Evolutionary conservation across 768 basidiomycete species (phyloP), one percentile per base, ranked within the genome.

Genomic region (Kwoniella europaea): DNA sequence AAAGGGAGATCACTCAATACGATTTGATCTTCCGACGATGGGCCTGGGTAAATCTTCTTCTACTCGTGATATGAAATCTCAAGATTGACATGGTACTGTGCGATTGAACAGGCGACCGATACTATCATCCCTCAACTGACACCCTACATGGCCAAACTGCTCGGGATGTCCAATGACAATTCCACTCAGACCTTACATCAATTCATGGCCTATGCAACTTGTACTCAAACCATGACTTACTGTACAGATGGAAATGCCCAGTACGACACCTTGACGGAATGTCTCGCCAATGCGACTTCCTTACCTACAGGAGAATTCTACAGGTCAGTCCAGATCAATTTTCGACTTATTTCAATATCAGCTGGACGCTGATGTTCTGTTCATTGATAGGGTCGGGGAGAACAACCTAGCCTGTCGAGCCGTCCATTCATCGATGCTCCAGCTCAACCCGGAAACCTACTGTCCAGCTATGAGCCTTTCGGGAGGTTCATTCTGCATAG

Each of bases 391-490:
- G 54, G 24, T 67, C 53, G 53, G 46, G 62, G 77, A 76, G 41
- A 62, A 79, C 44, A 79, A 79, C 50, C 50, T 79, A 16, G 54
- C 58, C 18, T 79, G 77, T 63, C 55, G 77, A 62, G 50, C 56
- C 2, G 65, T 76, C 1, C 75, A 76, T 56, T 63, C 64, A 7
- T 55, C 70, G 3, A 74, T 79, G 73, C 35, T 79, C 20, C 67
- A 60, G 4, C 58, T 71, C 13, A 46, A 67, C 10, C 77, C 77
- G 15, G 18, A 9, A 12, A 64, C 72, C 2, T 71, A 76, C 52
- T 79, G 77, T 63, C 65, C 73, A 4, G 71, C 74, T 56, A 53
- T 76, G 18, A 73, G 75, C 41, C 63, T 65, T 3, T 46, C 73
- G 4, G 77, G 77, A 16, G 75, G 77, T 16, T 65, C 67, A 44